Conservation (phyloP, 129 eudicot species). For the Arctium lappa region DNA sequence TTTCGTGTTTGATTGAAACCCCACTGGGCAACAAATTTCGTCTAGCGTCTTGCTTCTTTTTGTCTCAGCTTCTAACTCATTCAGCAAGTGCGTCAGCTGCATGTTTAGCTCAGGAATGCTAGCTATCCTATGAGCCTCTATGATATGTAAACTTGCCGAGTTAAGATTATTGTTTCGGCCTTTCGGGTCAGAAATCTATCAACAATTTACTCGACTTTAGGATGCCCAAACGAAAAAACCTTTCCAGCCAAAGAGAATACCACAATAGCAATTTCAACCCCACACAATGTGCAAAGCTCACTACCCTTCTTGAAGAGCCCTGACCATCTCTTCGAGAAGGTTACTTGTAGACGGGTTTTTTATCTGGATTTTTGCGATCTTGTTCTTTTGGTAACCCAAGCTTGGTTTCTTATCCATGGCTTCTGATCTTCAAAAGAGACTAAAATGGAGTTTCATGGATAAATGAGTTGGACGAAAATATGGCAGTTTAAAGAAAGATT, state of each 20-base stretch:
- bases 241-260: constrained; percentile 62
- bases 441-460: constrained; percentile 16
- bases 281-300: constrained; percentile 59
- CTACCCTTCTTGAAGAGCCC: constrained; percentile 68
- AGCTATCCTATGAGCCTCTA: constrained; percentile 41
- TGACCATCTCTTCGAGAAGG: constrained; percentile 57
- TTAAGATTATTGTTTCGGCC: background rate
- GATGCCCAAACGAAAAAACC: constrained; percentile 63
- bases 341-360: constrained; percentile 51
- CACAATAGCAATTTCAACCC: constrained; percentile 54
- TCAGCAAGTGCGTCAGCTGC: constrained; percentile 37
- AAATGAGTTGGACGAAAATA: constrained; percentile 11
- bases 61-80: constrained; percentile 43
- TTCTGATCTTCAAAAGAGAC: constrained; percentile 1
- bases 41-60: constrained; percentile 47
- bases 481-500: constrained; percentile 14
- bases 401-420: constrained; percentile 54
- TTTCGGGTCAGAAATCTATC: constrained; percentile 40
- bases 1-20: too few species aligned
- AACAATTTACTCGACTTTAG: constrained; percentile 50
- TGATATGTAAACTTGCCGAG: constrained; percentile 23
- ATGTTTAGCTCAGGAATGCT: constrained; percentile 41
- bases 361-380: constrained; percentile 43
- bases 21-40: too few species aligned
- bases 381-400: constrained; percentile 58